These are phyloP conservation scores for Coelastrella sp. DNA, from an alignment of 139 green algal species.

Conservation along the genomic window DNA sequence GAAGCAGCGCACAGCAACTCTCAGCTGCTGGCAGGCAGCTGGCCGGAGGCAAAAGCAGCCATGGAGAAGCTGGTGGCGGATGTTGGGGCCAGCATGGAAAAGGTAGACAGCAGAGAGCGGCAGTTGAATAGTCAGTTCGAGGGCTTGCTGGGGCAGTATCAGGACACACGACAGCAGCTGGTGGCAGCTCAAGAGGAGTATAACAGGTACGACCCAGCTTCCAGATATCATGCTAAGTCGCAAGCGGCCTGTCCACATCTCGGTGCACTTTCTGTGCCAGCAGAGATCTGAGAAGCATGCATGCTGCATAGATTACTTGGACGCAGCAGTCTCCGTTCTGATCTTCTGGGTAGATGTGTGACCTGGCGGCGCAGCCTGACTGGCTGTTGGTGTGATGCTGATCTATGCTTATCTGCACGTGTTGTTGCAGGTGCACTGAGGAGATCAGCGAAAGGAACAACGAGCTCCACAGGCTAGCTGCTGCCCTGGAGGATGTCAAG, in stretches of 20 bases:
- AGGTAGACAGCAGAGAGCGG: conserved; percentile 76
- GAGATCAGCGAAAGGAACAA: conserved; percentile 75
- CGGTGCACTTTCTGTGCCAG: too few relatives aligned
- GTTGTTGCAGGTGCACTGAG: conserved; percentile 69
- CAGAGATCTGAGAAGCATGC: too few relatives aligned
- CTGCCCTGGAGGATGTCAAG: conserved; percentile 80
- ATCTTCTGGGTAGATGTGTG: too few relatives aligned
- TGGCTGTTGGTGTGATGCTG: neutral
- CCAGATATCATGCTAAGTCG: too few relatives aligned
- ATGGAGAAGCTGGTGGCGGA: conserved; percentile 68
- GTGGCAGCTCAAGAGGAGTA: conserved; percentile 62
- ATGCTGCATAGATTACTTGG: too few relatives aligned
- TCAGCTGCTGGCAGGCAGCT: neutral
- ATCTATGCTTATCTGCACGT: conserved; percentile 41
- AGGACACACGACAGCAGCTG: conserved; percentile 55
- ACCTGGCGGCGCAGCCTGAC: too few relatives aligned
- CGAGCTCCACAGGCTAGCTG: conserved; percentile 72
- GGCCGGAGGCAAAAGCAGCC: conserved; percentile 25
- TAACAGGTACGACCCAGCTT: conserved; percentile 10
- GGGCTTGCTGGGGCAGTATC: conserved; percentile 74
- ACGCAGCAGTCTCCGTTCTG: too few relatives aligned
- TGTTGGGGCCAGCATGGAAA: conserved; percentile 73
- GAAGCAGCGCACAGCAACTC: conserved; percentile 51
- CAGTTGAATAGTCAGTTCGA: conserved; percentile 83
- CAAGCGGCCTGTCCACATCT: too few relatives aligned